phyloP scores from a whole-genome alignment of 2,329 filamentous ascomycete genomes.

The Huntiella bhutanensis region DNA sequence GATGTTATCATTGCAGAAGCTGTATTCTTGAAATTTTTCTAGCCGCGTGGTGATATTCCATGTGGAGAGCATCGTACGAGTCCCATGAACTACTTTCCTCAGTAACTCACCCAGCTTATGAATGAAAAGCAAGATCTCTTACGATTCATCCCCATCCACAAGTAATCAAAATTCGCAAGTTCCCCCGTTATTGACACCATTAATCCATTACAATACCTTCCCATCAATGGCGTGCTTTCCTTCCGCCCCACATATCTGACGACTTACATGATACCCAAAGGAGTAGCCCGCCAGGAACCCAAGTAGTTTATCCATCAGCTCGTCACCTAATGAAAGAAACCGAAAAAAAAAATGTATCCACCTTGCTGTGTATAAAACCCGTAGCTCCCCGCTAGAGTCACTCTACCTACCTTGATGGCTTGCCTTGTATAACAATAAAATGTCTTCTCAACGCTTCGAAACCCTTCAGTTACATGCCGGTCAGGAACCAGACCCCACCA shows the following conservation, averaged over 20 bases:
- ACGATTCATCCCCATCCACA: too few relatives aligned
- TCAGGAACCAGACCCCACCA: constrained; percentile 60
- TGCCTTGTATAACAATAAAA: constrained; percentile 5
- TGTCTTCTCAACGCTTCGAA: constrained; percentile 48
- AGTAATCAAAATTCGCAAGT: constrained; percentile 4
- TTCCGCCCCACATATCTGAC: constrained; percentile 5
- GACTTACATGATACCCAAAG: constrained; percentile 8
- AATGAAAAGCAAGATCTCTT: too few relatives aligned
- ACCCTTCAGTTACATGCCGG: constrained; percentile 75
- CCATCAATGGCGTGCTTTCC: constrained; percentile 11
- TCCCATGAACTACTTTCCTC: too few relatives aligned
- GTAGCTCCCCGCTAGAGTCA: too few relatives aligned
- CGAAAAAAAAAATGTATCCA: too few relatives aligned
- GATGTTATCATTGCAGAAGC: background rate
- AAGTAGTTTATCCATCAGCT: too few relatives aligned
- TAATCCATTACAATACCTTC: background rate
- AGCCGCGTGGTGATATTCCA: too few relatives aligned
- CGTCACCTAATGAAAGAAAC: too few relatives aligned
- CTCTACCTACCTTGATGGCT: background rate
- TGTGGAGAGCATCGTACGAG: too few relatives aligned
- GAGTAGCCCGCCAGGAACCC: background rate
- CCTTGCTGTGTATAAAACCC: too few relatives aligned
- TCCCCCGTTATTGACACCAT: constrained; percentile 5
- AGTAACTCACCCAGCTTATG: too few relatives aligned
- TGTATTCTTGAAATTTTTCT: too few relatives aligned